Conservation (phyloP, 129 eudicot genomes). For the sunflower (Helianthus annuus) region HanXRQr2.0-SUNRISE NC_035433.2:63191229-63191728, state of each 20-base stretch:
- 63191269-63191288: conserved; percentile 58
- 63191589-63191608: conserved; percentile 49
- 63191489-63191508: no score
- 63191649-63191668: conserved; percentile 70
- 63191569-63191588: no score
- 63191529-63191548: no score
- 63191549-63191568: no score
- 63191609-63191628: conserved; percentile 44
- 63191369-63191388: conserved; percentile 45
- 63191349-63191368: conserved; percentile 28
- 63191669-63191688: conserved; percentile 89
- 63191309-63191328: conserved; percentile 43
- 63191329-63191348: conserved; percentile 56
- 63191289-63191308: conserved; percentile 63
- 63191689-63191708: conserved; percentile 90
- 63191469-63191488: no score
- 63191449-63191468: conserved; percentile 29
- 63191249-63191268: conserved; percentile 51
- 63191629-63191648: conserved; percentile 65
- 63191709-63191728: conserved; percentile 79
- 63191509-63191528: not conserved
- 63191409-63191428: conserved; percentile 61
- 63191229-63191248: conserved; percentile 75
- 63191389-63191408: conserved; percentile 64
- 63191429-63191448: conserved; percentile 58